Evolutionary conservation across 768 basidiomycete species (phyloP).

Genomic region (Lactarius akahatsu): DNA sequence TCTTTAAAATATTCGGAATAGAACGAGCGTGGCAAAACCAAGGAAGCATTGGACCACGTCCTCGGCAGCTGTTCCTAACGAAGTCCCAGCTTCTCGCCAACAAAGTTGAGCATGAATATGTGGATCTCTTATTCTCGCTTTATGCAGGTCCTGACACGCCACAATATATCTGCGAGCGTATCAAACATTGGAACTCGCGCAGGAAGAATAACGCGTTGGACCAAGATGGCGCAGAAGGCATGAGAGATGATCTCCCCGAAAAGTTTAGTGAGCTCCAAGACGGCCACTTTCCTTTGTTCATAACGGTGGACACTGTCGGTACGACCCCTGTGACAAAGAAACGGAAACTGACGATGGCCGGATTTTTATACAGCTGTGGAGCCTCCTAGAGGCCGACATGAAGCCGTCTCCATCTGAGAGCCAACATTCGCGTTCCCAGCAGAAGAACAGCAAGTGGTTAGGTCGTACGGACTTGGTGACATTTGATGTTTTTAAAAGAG

Average conservation of each 20-base stretch:
- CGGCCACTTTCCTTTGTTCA: constrained; percentile 65
- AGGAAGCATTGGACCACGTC: constrained; percentile 41
- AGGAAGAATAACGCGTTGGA: constrained; percentile 37
- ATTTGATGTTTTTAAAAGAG: constrained; percentile 46
- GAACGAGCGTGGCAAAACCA: constrained; percentile 53
- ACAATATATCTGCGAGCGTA: constrained; percentile 40
- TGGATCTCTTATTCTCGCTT: constrained; percentile 49
- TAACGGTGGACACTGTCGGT: constrained; percentile 61
- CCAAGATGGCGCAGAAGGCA: constrained; percentile 44
- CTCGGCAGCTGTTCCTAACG: constrained; percentile 71
- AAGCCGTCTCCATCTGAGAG: not conserved
- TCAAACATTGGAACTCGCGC: constrained; percentile 27
- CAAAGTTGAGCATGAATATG: constrained; percentile 72
- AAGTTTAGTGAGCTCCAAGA: constrained; percentile 57
- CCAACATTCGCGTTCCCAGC: constrained; percentile 11
- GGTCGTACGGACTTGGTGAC: constrained; percentile 36
- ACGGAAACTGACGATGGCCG: not conserved
- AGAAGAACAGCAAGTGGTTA: constrained; percentile 7
- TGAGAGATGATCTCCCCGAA: constrained; percentile 47
- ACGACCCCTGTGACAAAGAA: not conserved
- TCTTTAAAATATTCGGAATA: constrained; percentile 72
- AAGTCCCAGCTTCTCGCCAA: constrained; percentile 62
- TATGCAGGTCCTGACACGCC: constrained; percentile 38
- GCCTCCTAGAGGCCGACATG: constrained; percentile 50
- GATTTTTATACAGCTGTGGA: constrained; percentile 42